These are phyloP conservation scores for Beauveria rudraprayagi DNA, from an alignment of 2,329 filamentous ascomycete genomes.

Conservation along the genomic window DNA sequence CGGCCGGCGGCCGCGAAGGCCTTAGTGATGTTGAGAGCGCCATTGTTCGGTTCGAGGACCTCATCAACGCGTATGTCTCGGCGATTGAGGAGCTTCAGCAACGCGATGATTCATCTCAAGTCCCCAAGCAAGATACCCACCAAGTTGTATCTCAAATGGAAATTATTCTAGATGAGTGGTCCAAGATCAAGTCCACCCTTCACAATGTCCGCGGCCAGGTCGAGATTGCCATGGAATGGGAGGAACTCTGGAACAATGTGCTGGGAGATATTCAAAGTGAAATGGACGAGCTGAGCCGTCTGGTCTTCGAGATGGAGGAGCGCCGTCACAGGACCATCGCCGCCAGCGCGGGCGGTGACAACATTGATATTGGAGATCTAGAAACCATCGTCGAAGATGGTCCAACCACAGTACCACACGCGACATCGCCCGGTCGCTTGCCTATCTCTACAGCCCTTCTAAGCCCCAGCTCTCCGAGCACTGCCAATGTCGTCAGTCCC, in stretches of 20 bases:
- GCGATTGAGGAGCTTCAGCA: conserved; percentile 89
- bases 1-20: conserved; percentile 73
- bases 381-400: conserved; percentile 91
- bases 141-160: conserved; percentile 85
- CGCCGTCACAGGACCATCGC: conserved; percentile 74
- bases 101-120: conserved; percentile 64
- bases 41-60: conserved; percentile 74
- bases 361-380: conserved; percentile 75
- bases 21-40: conserved; percentile 65
- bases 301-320: conserved; percentile 98
- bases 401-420: conserved; percentile 35
- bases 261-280: conserved; percentile 89
- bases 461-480: conserved; percentile 50
- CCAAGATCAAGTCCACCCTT: conserved; percentile 67
- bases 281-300: conserved; percentile 64
- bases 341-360: conserved; percentile 52
- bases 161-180: conserved; percentile 74
- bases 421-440: conserved; percentile 35
- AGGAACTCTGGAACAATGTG: conserved; percentile 91
- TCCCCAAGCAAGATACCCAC: conserved; percentile 64
- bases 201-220: conserved; percentile 81
- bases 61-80: conserved; percentile 86
- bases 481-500: conserved; percentile 41
- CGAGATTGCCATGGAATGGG: conserved; percentile 98
- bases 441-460: conserved; percentile 48